A percentile compares a stretch with the other conserved stretches of the same genome.
Evolutionary conservation across 306 rosid genomes (phyloP).

Genomic region (Medicago arabica): DNA sequence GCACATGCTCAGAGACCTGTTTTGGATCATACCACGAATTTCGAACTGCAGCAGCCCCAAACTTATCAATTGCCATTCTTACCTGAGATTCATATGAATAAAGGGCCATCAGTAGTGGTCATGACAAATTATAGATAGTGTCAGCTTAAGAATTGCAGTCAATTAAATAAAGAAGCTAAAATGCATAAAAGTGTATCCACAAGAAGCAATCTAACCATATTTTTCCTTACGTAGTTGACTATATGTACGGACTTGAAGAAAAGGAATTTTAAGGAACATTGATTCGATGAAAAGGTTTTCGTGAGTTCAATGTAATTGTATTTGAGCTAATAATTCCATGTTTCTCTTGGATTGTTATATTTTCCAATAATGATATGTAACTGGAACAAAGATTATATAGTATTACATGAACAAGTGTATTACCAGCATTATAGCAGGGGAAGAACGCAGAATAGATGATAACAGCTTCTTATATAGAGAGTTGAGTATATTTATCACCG

Average conservation of each 20-base stretch:
- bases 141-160: constrained; percentile 23
- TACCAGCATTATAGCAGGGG: constrained; percentile 72
- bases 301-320: constrained; percentile 6
- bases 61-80: constrained; percentile 72
- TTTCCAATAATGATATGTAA: constrained; percentile 25
- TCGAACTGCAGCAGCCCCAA: constrained; percentile 74
- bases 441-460: constrained; percentile 70
- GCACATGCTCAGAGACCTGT: constrained; percentile 62
- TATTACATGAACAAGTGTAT: constrained; percentile 43
- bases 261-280: constrained; percentile 27
- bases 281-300: constrained; percentile 24
- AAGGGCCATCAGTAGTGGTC: constrained; percentile 44
- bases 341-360: constrained; percentile 11
- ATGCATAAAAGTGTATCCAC: constrained; percentile 12
- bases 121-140: constrained; percentile 6
- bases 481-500: constrained; percentile 54
- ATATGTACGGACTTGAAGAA: neutral
- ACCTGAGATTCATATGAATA: constrained; percentile 54
- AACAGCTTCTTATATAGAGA: constrained; percentile 63
- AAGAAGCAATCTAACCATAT: constrained; percentile 18
- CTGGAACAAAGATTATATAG: constrained; percentile 27
- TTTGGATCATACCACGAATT: constrained; percentile 85
- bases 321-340: constrained; percentile 28
- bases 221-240: constrained; percentile 10
- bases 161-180: constrained; percentile 30